These are phyloP conservation scores for Geotrichum citri-aurantii DNA, from an alignment of 1,139 yeast species.

Conservation along the genomic window DNA sequence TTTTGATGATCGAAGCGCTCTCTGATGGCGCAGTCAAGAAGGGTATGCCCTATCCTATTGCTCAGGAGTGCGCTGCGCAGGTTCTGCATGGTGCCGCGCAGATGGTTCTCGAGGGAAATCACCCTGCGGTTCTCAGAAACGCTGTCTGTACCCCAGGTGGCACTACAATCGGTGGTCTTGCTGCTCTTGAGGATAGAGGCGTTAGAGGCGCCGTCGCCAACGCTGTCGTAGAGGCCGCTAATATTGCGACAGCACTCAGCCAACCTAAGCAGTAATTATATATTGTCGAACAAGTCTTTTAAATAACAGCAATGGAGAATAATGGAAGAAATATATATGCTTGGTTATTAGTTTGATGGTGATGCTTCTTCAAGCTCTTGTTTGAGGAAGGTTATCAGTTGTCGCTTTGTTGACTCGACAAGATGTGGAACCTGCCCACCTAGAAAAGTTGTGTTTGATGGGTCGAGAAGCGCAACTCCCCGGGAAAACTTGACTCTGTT, in stretches of 20 bases:
- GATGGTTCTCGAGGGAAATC: slow-evolving; percentile 72
- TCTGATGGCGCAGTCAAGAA: slow-evolving; percentile 91
- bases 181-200: slow-evolving; percentile 87
- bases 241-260: slow-evolving; percentile 62
- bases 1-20: slow-evolving; percentile 83
- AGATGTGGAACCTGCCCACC: slow-evolving; percentile 13
- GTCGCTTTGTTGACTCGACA: neutral
- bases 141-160: slow-evolving; percentile 98
- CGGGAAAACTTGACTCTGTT: slow-evolving; percentile 10
- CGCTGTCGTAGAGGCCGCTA: slow-evolving; percentile 87
- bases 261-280: slow-evolving; percentile 40
- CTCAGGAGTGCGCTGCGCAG: slow-evolving; percentile 87
- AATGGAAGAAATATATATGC: neutral
- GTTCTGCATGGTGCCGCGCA: slow-evolving; percentile 95
- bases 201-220: slow-evolving; percentile 82
- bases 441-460: slow-evolving; percentile 5
- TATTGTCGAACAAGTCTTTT: neutral
- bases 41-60: slow-evolving; percentile 87
- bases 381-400: slow-evolving; percentile 7
- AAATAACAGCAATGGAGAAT: neutral
- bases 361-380: slow-evolving; percentile 1
- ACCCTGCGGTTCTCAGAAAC: slow-evolving; percentile 86
- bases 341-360: neutral
- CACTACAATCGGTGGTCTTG: slow-evolving; percentile 91
- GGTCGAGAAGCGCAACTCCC: slow-evolving; percentile 15